Percentiles rank a stretch among this genome's conserved stretches.
phyloP scores from a whole-genome alignment of 441 rosid species.

The Biscutella auriculata region DNA sequence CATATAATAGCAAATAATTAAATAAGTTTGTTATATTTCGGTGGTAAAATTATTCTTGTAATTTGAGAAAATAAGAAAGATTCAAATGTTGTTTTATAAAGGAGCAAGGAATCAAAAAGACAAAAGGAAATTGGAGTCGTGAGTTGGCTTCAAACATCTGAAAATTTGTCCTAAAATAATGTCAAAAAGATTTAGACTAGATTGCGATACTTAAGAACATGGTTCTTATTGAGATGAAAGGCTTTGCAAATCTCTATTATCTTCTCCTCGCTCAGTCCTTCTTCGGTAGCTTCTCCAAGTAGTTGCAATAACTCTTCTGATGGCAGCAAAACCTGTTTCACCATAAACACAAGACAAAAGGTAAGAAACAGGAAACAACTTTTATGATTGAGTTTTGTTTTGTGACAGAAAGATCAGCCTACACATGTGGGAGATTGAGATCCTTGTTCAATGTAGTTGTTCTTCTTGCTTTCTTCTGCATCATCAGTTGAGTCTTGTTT shows the following conservation, averaged over 20 bases:
- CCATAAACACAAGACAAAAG: neutral
- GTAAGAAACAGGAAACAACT: neutral
- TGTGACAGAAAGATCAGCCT: slow-evolving; percentile 12
- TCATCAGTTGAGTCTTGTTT: slow-evolving; percentile 15
- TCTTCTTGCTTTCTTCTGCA: slow-evolving; percentile 9
- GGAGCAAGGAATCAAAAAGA: neutral
- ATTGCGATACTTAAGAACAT: slow-evolving; percentile 52
- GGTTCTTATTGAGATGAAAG: slow-evolving; percentile 37
- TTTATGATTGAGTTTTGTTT: neutral
- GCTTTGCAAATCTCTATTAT: slow-evolving; percentile 47
- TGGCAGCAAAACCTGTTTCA: slow-evolving; percentile 48
- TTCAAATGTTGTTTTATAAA: too few relatives aligned
- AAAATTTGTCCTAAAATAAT: neutral
- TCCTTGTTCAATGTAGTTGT: slow-evolving; percentile 9
- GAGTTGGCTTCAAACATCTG: neutral
- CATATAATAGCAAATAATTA: too few relatives aligned
- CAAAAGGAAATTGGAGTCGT: slow-evolving; percentile 1
- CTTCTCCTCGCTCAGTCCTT: slow-evolving; percentile 34
- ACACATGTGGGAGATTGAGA: slow-evolving; percentile 39
- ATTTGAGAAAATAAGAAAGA: too few relatives aligned
- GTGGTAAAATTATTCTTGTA: too few relatives aligned
- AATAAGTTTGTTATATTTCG: too few relatives aligned
- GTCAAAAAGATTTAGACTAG: slow-evolving; percentile 14
- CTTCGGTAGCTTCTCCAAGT: slow-evolving; percentile 22
- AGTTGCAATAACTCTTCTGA: slow-evolving; percentile 52